Evolutionary conservation across 2,329 filamentous ascomycete genomes (phyloP), one percentile per base, ranked within the genome.

Genomic region (Epichloe elymi): DNA sequence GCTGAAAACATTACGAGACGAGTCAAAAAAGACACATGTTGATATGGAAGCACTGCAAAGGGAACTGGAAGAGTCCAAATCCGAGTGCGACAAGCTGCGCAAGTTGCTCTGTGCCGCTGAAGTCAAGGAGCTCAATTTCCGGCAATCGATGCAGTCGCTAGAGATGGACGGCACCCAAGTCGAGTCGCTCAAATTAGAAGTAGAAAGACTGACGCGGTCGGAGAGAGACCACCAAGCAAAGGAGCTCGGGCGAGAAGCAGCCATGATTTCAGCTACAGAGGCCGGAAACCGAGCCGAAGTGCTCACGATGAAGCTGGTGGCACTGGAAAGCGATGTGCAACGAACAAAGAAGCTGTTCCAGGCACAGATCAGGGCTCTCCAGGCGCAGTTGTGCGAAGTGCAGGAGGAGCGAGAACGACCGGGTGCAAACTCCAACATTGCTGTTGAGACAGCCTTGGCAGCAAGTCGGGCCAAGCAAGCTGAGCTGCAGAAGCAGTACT

Each of bases 41-140:
- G 80, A 85, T 54, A 73, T 79, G 42, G 75, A 78, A 26, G 64
- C 68, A 7, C 65, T 87, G 5, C 74, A 74, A 37, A 71, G 72
- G 15, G 80, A 85, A 52, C 66, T 89, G 2, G 71, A 76, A 33
- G 73, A 70, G 38, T 74, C 76, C 1, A 75, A 72, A 55, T 70
- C 72, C 5, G 84, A 90, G 58, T 75, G 75, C 41, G 77, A 82
- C 17, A 80, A 81, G 52, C 70, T 93, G 17, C 78, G 79, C 46
- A 74, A 75, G 55, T 70, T 88, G 4, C 73, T 91, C 0, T 80
- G 83, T 38, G 78, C 80, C 35, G 79, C 78, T 0, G 86, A 93
- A 65, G 79, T 82, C 5, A 79, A 80, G 53, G 84, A 87, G 59
- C 65, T 85, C 35, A 74, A 74, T 50, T 74, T 77, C 51, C 74